Conservation (phyloP, 2,329 filamentous ascomycete species). For the Paramyrothecium roridum region DNA sequence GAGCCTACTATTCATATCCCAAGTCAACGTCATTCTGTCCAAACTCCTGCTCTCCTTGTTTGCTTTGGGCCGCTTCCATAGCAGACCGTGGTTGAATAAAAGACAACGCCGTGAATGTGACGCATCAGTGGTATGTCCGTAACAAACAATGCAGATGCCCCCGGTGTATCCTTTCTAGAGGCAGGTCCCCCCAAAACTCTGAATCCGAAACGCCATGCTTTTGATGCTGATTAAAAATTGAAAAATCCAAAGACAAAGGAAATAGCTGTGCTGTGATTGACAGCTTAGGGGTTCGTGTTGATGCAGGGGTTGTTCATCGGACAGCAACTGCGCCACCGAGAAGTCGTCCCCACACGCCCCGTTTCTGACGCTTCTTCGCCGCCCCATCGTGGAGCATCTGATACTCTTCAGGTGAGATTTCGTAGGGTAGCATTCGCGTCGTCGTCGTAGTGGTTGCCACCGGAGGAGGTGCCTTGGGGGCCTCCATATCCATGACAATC, state of each 20-base stretch:
- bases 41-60: too few species aligned
- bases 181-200: neutral
- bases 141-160: neutral
- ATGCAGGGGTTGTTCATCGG: neutral
- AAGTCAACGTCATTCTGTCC: too few species aligned
- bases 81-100: too few species aligned
- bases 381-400: constrained; percentile 44
- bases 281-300: neutral
- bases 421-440: constrained; percentile 47
- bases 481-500: constrained; percentile 37
- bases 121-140: neutral
- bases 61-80: too few species aligned
- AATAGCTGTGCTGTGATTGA: neutral
- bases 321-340: constrained; percentile 39
- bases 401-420: constrained; percentile 52
- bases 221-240: neutral
- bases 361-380: constrained; percentile 46
- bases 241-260: neutral
- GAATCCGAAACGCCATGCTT: neutral
- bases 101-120: neutral
- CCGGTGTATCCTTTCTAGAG: neutral
- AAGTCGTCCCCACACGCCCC: constrained; percentile 52
- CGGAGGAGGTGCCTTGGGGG: constrained; percentile 26
- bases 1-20: neutral
- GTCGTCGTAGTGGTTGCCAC: constrained; percentile 7